Conservation (phyloP, 257 asterid species). For the Jasminum sambac region DNA sequence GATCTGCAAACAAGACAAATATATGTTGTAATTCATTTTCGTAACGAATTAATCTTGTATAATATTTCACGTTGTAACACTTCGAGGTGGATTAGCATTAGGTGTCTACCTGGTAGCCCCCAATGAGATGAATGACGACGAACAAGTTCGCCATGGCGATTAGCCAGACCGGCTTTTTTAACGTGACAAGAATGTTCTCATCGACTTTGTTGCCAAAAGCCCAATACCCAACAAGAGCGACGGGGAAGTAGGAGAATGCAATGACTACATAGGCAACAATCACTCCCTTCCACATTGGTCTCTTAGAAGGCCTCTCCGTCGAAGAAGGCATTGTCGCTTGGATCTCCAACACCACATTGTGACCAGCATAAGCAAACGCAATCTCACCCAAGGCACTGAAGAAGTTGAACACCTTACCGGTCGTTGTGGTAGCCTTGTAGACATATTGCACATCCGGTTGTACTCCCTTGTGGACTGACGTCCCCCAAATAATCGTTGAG, state of each 20-base stretch:
- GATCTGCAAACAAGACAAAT: slow-evolving; percentile 13
- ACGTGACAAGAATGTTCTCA: slow-evolving; percentile 31
- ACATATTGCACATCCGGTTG: slow-evolving; percentile 28
- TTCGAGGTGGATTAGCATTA: background rate
- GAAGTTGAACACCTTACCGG: slow-evolving; percentile 19
- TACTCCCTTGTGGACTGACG: slow-evolving; percentile 12
- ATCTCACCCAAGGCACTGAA: slow-evolving; percentile 39
- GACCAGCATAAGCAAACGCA: slow-evolving; percentile 44
- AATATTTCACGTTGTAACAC: too few species aligned
- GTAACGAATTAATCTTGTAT: background rate
- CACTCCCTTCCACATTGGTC: slow-evolving; percentile 50
- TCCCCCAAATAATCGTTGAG: slow-evolving; percentile 35
- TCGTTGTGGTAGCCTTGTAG: background rate
- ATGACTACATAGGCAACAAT: slow-evolving; percentile 31
- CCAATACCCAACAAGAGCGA: slow-evolving; percentile 38
- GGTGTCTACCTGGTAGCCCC: slow-evolving; percentile 38
- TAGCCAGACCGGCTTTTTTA: slow-evolving; percentile 34
- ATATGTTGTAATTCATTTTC: too few species aligned
- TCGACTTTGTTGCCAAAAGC: slow-evolving; percentile 35
- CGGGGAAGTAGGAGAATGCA: slow-evolving; percentile 44
- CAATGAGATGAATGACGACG: slow-evolving; percentile 43
- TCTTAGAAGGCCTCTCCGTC: slow-evolving; percentile 39
- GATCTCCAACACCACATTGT: slow-evolving; percentile 47
- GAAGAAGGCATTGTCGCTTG: slow-evolving; percentile 52
- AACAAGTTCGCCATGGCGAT: slow-evolving; percentile 38